Base-by-base conservation (phyloP, 1,284 basidiomycete genomes). In the Vanrija humicola region DNA sequence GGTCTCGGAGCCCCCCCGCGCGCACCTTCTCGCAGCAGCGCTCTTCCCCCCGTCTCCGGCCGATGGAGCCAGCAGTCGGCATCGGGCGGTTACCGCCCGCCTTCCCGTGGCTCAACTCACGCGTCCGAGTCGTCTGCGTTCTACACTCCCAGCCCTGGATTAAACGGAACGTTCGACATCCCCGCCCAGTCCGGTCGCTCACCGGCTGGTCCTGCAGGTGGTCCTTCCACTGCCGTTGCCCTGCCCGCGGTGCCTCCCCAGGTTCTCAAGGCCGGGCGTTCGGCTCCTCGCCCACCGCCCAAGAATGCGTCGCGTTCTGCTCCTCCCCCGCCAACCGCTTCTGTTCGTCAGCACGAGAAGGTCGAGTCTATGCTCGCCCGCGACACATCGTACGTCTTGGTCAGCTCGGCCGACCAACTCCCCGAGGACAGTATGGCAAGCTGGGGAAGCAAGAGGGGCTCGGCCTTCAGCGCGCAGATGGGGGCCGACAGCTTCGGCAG, bases 381-480 rank as follows among this genome's bases (percentile, higher is more conserved):
- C 45, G 75, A 76, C 51, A 66, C 62, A 42, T 73, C 70, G 14
- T 76, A 73, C 54, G 69, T 75, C 34, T 55, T 75, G 40, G 66
- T 76, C 54, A 72, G 74, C 48, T 34, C 34, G 34, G 52, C 53
- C 44, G 56, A 65, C 38, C 68, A 68, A 43, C 59, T 62, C 48
- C 61, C 64, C 15, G 56, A 59, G 14, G 64, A 65, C 48, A 48
- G 57, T 16, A 54, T 61, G 14, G 57, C 48, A 19, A 64, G 62
- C 6, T 72, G 68, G 65, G 63, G 62, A 14, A 68, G 64, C 46
- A 69, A 67, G 43, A 62, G 54, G 48, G 16, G 52, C 39, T 58
- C 57, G 3, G 63, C 61, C 5, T 65, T 67, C 55, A 46, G 52
- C 34, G 56, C 64, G 5, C 65, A 65, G 34, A 54, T 70, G 25